These are phyloP conservation scores for Scenedesmus sp. DNA, from an alignment of 163 green algal genomes.

Conservation along the genomic window DNA sequence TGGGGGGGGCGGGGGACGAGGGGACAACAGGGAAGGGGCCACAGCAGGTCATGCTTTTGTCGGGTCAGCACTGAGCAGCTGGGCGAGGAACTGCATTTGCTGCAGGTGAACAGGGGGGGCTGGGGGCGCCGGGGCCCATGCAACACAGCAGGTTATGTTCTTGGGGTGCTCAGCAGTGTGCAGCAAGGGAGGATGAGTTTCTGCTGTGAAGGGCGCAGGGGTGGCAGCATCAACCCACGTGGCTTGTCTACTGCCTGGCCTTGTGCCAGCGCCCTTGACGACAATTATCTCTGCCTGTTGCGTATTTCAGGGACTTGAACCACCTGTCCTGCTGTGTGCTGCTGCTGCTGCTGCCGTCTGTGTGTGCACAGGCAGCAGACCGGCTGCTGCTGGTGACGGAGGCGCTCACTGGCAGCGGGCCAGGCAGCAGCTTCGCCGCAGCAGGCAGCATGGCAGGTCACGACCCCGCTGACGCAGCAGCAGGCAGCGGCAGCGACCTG, in stretches of 20 bases:
- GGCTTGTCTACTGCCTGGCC: neutral
- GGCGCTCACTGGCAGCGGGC: constrained; percentile 30
- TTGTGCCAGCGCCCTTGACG: neutral
- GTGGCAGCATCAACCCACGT: neutral
- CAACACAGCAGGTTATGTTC: neutral
- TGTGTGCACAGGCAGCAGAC: constrained; percentile 73
- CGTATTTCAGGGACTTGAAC: neutral
- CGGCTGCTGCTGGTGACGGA: constrained; percentile 83
- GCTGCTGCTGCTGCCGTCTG: neutral
- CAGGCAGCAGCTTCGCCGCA: constrained; percentile 13
- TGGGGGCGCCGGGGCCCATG: too few relatives aligned
- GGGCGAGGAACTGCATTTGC: neutral
- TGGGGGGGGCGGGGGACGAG: neutral
- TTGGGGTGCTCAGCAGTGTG: neutral
- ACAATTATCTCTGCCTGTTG: neutral
- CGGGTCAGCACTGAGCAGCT: too few relatives aligned
- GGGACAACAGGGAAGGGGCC: too few relatives aligned
- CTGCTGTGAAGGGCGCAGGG: neutral
- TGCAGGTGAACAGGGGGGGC: neutral
- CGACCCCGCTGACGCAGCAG: constrained; percentile 19
- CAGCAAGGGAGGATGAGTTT: neutral
- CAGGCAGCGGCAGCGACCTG: constrained; percentile 55
- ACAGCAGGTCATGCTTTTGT: too few relatives aligned
- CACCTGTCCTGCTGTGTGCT: neutral
- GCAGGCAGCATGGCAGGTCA: constrained; percentile 16